Evolutionary conservation across 441 rosid genomes (phyloP), one percentile per base, ranked within the genome.

Genomic region (Euphorbia celastroides): DNA sequence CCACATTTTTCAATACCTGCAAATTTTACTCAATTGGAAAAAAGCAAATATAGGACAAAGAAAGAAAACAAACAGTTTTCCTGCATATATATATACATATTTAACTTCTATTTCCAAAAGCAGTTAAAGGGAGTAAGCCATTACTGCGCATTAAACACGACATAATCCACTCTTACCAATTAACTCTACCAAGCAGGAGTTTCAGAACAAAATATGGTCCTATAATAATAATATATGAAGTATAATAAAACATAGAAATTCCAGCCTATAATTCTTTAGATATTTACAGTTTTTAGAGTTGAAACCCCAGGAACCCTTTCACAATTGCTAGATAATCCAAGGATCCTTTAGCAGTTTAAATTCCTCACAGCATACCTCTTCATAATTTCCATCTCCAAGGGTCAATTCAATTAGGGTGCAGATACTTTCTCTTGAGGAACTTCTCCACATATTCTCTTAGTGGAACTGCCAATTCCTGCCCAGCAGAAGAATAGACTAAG

Each of bases 391-490:
- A 75, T 86, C 97, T 30, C 99, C 97, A 65, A 94, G 85, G 46
- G 97, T 94, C 81, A 92, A 79, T 72, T 92, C 97, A 65, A 92
- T 74, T 91, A 38, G 99, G 96, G 71, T 94, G 99, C 86, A 94
- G 77, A 60, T 69, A 31, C 66, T 73, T 87, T 75, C 72, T 88
- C 64, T 82, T 83, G 1, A 97, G 97, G 69, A 94, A 94, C 70
- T 82, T 86, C 25, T 84, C 90, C 64, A 77, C 16, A 67, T 92
- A 94, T 30, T 64, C 82, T 77, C 89, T 84, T 67, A 92, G 71
- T 23, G 96, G 99, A 69, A 85, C 75, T 11, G 92, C 82, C 73
- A 94, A 75, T 83, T 94, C 97, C 99, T 89, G 82, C 65, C 70
- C 68, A 67, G 60, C 31, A 57, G 30, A 63, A n/a, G 10, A 79